Evolutionary conservation across 208 protist species (phyloP).

Genomic region (Wallacemonas sp.): DNA sequence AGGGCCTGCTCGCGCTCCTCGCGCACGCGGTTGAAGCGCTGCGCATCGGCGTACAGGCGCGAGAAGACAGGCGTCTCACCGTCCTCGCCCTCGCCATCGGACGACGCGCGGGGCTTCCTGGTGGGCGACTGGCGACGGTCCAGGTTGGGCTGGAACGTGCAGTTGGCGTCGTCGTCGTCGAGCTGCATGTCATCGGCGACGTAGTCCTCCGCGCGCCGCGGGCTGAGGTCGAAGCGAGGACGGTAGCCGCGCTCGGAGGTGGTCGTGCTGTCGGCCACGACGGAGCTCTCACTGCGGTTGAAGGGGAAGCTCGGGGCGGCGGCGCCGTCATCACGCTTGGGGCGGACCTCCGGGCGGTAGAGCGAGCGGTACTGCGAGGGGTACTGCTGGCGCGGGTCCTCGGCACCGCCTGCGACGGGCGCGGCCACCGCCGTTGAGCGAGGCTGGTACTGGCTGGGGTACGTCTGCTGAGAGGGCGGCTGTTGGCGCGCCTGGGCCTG

Average conservation of each 20-base stretch:
- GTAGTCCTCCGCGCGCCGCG: conserved; percentile 12
- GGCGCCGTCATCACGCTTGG: conserved; percentile 2
- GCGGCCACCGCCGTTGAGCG: not conserved
- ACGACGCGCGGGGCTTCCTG: conserved; percentile 9
- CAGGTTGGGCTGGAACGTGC: conserved; percentile 44
- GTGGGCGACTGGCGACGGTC: conserved; percentile 1
- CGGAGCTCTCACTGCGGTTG: conserved; percentile 16
- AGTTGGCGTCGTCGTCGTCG: conserved; percentile 35
- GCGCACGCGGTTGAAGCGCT: conserved; percentile 44
- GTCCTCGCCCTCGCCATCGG: not conserved
- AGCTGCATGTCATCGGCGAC: conserved; percentile 12
- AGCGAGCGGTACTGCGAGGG: conserved; percentile 16
- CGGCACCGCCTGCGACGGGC: not conserved
- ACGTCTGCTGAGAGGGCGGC: not conserved
- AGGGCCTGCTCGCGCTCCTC: conserved; percentile 30
- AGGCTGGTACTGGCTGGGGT: conserved; percentile 11
- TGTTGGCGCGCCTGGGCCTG: not conserved
- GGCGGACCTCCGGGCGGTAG: conserved; percentile 9
- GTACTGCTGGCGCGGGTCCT: conserved; percentile 17
- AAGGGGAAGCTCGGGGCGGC: conserved; percentile 5
- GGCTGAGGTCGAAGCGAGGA: conserved; percentile 9
- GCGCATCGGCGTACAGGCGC: conserved; percentile 60
- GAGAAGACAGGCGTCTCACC: conserved; percentile 36
- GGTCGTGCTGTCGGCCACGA: conserved; percentile 10
- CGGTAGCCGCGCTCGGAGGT: conserved; percentile 10